phyloP scores from a whole-genome alignment of 805 yeast species.

The Suhomyces faveliae region DNA sequence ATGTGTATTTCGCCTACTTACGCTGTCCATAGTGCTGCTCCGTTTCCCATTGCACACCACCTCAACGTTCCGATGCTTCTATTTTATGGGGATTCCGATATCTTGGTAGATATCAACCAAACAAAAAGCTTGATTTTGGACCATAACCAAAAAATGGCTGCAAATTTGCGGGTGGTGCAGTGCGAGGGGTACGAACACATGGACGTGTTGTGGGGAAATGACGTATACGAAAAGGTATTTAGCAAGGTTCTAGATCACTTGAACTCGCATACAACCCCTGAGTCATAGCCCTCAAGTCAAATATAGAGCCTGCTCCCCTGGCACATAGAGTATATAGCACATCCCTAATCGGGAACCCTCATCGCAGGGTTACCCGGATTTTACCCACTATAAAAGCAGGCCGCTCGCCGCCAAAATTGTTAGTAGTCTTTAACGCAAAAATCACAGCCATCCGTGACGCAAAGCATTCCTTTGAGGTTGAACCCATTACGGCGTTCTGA shows the following conservation, averaged over 20 bases:
- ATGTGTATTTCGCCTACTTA: conserved; percentile 15
- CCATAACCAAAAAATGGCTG: conserved; percentile 23
- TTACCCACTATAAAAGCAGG: conserved; percentile 13
- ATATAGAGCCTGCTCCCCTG: no score
- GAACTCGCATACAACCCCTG: background rate
- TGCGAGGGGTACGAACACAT: conserved; percentile 31
- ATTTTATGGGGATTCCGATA: conserved; percentile 29
- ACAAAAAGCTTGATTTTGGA: conserved; percentile 22
- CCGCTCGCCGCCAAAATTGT: conserved; percentile 7
- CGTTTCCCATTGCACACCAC: conserved; percentile 30
- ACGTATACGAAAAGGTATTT: conserved; percentile 27
- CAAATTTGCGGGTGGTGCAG: conserved; percentile 17
- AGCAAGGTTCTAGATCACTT: conserved; percentile 13
- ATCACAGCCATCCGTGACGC: conserved; percentile 62
- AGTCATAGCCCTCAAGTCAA: no score
- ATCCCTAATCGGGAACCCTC: background rate
- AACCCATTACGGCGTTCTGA: conserved; percentile 62
- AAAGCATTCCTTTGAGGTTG: conserved; percentile 71
- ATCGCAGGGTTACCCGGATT: conserved; percentile 29
- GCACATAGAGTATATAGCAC: no score
- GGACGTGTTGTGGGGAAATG: conserved; percentile 32
- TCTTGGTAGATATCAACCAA: conserved; percentile 27
- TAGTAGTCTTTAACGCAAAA: conserved; percentile 51
- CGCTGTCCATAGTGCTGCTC: conserved; percentile 21
- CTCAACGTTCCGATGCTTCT: conserved; percentile 27